Conservation (phyloP, 176 grass and related monocot genomes). For the Zea mays region Zm-B73-REFERENCE-NAM-5.0 NC_050096.1:280457001-280457500, state of each 20-base stretch:
- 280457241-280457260: background rate
- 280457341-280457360: background rate
- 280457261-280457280: background rate
- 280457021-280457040: conserved; percentile 34
- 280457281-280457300: conserved; percentile 27
- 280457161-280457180: conserved; percentile 36
- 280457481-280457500: conserved; percentile 52
- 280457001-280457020: conserved; percentile 46
- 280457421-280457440: conserved; percentile 50
- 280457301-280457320: conserved; percentile 30
- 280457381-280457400: background rate
- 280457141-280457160: conserved; percentile 25
- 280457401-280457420: conserved; percentile 38
- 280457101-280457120: background rate
- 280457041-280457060: background rate
- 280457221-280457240: background rate
- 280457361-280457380: background rate
- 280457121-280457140: conserved; percentile 18
- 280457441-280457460: conserved; percentile 57
- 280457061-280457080: background rate
- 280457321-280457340: conserved; percentile 26
- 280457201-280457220: conserved; percentile 8
- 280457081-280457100: background rate
- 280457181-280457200: conserved; percentile 37
- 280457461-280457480: conserved; percentile 60